phyloP scores from a whole-genome alignment of 257 asterid species.

The Avicennia marina region DNA sequence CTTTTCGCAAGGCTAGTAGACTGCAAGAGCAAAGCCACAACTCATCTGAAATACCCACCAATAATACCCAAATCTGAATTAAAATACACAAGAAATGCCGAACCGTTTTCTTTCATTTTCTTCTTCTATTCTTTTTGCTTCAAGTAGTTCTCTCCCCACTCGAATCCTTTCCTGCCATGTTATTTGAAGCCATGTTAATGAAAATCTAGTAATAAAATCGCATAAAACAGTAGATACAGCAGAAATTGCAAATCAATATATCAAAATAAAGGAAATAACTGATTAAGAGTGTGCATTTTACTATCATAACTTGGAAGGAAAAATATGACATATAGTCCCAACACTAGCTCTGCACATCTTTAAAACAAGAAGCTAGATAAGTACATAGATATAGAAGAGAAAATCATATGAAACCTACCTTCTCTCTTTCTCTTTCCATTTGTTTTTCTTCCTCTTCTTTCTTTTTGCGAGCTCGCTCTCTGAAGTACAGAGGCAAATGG shows the following conservation, averaged over 20 bases:
- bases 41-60: slow-evolving; percentile 10
- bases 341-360: not conserved
- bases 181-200: slow-evolving; percentile 18
- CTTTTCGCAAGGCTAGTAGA: slow-evolving; percentile 81
- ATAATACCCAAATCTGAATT: slow-evolving; percentile 1
- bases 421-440: slow-evolving; percentile 53
- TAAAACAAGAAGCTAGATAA: no score
- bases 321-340: not conserved
- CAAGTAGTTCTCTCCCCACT: slow-evolving; percentile 80
- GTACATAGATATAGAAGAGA: not conserved
- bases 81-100: slow-evolving; percentile 21
- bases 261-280: no score
- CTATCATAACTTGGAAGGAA: not conserved
- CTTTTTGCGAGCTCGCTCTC: slow-evolving; percentile 58
- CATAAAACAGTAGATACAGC: not conserved
- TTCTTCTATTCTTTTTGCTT: slow-evolving; percentile 95
- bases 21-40: slow-evolving; percentile 37
- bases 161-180: slow-evolving; percentile 86
- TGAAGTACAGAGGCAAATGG: not conserved
- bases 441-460: slow-evolving; percentile 64
- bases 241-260: slow-evolving; percentile 10
- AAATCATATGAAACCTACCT: slow-evolving; percentile 29
- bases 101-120: slow-evolving; percentile 99
- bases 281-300: not conserved
- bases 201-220: slow-evolving; percentile 4